Percentiles rank a stretch among this genome's conserved stretches.
These are phyloP conservation scores for Malassezia globosa DNA, from an alignment of 1,284 basidiomycete genomes.

Conservation along the genomic window DNA sequence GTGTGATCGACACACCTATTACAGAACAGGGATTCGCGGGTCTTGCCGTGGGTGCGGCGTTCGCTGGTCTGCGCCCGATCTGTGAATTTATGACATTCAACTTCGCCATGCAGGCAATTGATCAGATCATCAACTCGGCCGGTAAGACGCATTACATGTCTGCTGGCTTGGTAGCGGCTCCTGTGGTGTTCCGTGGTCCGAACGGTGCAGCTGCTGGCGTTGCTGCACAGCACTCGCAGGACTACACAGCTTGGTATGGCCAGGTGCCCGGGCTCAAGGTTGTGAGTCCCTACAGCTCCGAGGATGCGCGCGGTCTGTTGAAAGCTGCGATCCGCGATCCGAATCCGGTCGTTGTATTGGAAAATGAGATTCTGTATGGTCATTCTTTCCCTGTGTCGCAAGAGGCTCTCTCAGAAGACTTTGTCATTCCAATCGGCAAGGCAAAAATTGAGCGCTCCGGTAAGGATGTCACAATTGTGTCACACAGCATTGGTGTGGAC, in stretches of 20 bases:
- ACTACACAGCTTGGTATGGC: constrained; percentile 68
- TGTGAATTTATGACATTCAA: constrained; percentile 98
- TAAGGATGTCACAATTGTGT: constrained; percentile 85
- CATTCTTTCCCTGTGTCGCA: constrained; percentile 86
- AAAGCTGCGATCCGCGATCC: constrained; percentile 97
- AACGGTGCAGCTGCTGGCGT: constrained; percentile 98
- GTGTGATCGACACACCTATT: constrained; percentile 79
- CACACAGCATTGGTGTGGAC: constrained; percentile 54
- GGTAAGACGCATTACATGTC: constrained; percentile 99
- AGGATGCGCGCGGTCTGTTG: constrained; percentile 94
- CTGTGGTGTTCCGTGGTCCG: constrained; percentile 97
- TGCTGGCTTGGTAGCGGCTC: constrained; percentile 91
- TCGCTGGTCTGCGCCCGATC: constrained; percentile 85
- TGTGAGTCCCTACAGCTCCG: constrained; percentile 87
- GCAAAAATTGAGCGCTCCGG: constrained; percentile 89
- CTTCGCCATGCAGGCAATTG: constrained; percentile 63
- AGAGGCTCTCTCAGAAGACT: constrained; percentile 90
- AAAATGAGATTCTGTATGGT: constrained; percentile 99
- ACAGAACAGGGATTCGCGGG: constrained; percentile 99
- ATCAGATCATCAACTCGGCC: constrained; percentile 99
- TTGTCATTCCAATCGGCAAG: constrained; percentile 85
- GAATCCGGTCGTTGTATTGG: constrained; percentile 94
- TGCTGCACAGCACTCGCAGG: constrained; percentile 58
- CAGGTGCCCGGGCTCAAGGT: constrained; percentile 94
- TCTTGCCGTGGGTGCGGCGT: constrained; percentile 84